These are phyloP conservation scores for Candida awuae DNA, from an alignment of 805 yeast genomes.

Conservation along the genomic window DNA sequence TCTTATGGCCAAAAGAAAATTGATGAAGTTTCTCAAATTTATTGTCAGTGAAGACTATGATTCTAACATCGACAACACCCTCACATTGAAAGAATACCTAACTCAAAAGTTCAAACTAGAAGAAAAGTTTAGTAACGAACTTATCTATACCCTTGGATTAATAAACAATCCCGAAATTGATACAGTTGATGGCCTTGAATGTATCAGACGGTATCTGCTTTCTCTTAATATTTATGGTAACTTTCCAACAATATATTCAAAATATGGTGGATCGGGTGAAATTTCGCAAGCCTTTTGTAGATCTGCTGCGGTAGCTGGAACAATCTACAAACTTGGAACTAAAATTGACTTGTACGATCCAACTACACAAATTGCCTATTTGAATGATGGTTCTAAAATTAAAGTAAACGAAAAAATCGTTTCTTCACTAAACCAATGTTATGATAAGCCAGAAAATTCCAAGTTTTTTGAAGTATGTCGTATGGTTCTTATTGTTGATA, in stretches of 20 bases:
- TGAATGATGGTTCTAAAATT: slow-evolving; percentile 68
- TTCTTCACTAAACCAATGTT: slow-evolving; percentile 61
- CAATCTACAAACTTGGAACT: slow-evolving; percentile 81
- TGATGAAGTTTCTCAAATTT: slow-evolving; percentile 90
- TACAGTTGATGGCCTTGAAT: slow-evolving; percentile 67
- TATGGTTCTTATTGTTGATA: slow-evolving; percentile 72
- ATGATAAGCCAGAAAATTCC: slow-evolving; percentile 34
- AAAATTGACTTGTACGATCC: slow-evolving; percentile 59
- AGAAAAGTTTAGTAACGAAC: slow-evolving; percentile 69
- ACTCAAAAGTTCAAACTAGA: slow-evolving; percentile 60
- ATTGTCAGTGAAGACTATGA: slow-evolving; percentile 61
- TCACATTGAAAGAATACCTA: slow-evolving; percentile 54
- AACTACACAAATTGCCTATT: slow-evolving; percentile 54
- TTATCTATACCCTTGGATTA: slow-evolving; percentile 80
- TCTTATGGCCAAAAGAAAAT: slow-evolving; percentile 65
- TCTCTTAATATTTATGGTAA: slow-evolving; percentile 90
- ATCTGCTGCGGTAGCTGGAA: slow-evolving; percentile 96
- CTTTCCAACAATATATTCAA: slow-evolving; percentile 86
- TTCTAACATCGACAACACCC: slow-evolving; percentile 40
- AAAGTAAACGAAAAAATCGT: slow-evolving; percentile 74
- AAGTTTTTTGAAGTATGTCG: slow-evolving; percentile 52
- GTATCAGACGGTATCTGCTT: slow-evolving; percentile 74
- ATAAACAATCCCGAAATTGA: slow-evolving; percentile 51
- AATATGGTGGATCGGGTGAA: slow-evolving; percentile 95
- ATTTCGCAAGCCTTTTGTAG: slow-evolving; percentile 94